phyloP scores from a whole-genome alignment of 495 filamentous ascomycete species.

The Bryoglossum gracile region DNA sequence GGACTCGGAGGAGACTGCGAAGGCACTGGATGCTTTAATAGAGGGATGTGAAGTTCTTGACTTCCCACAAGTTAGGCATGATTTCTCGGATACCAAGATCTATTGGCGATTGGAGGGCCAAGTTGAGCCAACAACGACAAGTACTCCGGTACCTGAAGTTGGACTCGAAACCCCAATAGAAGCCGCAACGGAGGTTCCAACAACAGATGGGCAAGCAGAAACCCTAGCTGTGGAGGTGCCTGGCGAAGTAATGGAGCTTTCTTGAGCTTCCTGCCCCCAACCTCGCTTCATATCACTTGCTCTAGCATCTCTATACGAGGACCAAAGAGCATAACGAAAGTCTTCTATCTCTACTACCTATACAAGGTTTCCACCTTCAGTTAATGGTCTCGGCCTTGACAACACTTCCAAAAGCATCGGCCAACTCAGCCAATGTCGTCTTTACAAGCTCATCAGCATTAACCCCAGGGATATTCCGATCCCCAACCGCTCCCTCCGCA shows the following conservation, averaged over 20 bases:
- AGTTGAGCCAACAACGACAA: background rate
- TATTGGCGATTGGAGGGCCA: slow-evolving; percentile 24
- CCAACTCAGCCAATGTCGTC: slow-evolving; percentile 38
- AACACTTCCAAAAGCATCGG: slow-evolving; percentile 41
- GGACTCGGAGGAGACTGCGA: background rate
- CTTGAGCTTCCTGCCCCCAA: no score
- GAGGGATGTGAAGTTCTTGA: slow-evolving; percentile 12
- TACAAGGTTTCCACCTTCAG: background rate
- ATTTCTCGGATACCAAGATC: slow-evolving; percentile 26
- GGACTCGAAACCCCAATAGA: background rate
- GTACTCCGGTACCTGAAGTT: background rate
- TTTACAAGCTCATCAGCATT: slow-evolving; percentile 32
- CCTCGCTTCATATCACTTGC: no score
- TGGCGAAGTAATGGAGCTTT: background rate
- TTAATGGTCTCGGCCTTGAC: slow-evolving; percentile 32
- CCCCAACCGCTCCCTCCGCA: slow-evolving; percentile 49
- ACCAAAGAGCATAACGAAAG: no score
- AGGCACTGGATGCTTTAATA: slow-evolving; percentile 15
- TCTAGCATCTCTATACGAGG: no score
- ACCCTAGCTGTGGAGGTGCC: background rate
- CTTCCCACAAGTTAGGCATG: slow-evolving; percentile 23
- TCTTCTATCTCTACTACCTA: background rate
- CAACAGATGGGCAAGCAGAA: no score
- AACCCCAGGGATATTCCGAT: slow-evolving; percentile 34
- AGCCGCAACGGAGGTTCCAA: no score